These are phyloP conservation scores for Metarhizium robertsii DNA, from an alignment of 2,329 filamentous ascomycete species.

Conservation along the genomic window DNA sequence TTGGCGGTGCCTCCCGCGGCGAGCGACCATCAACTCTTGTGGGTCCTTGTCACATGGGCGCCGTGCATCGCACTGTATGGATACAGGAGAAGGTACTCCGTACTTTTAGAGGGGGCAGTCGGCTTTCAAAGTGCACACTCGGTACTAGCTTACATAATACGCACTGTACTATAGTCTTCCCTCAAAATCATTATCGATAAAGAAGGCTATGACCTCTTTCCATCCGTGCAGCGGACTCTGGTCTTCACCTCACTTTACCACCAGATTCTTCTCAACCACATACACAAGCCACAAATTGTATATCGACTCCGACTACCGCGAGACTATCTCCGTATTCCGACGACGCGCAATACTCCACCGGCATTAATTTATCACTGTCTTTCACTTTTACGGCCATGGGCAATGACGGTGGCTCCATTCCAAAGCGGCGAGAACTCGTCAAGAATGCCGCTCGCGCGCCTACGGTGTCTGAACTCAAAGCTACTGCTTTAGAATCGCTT, in stretches of 20 bases:
- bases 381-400: conserved; percentile 53
- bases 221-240: background rate
- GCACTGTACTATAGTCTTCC: background rate
- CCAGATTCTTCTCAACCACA: background rate
- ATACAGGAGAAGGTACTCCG: background rate
- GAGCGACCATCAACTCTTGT: background rate
- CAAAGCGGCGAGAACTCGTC: conserved; percentile 89
- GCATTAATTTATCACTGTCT: background rate
- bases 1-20: background rate
- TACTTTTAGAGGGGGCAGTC: background rate
- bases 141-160: background rate
- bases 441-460: conserved; percentile 80
- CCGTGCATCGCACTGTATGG: conserved; percentile 1
- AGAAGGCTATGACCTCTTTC: background rate
- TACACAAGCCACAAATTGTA: background rate
- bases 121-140: background rate
- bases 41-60: conserved; percentile 6
- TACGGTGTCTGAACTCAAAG: conserved; percentile 80
- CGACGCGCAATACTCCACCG: background rate
- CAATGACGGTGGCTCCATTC: conserved; percentile 96
- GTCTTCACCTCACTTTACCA: background rate
- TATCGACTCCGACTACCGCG: background rate
- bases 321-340: background rate
- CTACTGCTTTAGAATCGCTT: conserved; percentile 75
- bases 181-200: background rate